Evolutionary conservation across 1,284 basidiomycete genomes (phyloP).

Genomic region (Pyrrhoderma noxium): DNA sequence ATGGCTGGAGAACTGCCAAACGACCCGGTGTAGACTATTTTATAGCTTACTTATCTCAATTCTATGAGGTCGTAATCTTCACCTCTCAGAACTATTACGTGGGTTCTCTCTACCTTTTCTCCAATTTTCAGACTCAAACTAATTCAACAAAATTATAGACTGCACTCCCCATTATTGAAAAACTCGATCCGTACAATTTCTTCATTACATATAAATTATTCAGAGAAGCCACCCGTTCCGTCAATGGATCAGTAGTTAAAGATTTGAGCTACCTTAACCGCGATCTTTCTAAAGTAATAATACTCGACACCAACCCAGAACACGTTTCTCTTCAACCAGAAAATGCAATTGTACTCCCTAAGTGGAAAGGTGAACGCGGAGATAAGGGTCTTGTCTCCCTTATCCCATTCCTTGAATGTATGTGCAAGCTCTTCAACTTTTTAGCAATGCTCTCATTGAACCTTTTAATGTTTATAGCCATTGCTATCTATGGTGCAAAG

Average conservation of each 20-base stretch:
- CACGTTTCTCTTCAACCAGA: conserved; percentile 80
- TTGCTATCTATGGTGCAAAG: conserved; percentile 76
- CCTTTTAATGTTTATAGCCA: conserved; percentile 43
- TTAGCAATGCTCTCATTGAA: conserved; percentile 10
- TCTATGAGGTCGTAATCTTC: conserved; percentile 97
- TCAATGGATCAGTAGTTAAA: conserved; percentile 78
- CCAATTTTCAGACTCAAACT: conserved; percentile 3
- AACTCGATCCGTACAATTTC: conserved; percentile 90
- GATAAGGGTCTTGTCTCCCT: conserved; percentile 83
- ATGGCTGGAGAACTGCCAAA: conserved; percentile 89
- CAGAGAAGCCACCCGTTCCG: conserved; percentile 80
- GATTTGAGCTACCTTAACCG: conserved; percentile 92
- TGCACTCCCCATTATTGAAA: conserved; percentile 84
- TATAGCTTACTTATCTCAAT: conserved; percentile 92
- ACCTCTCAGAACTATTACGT: conserved; percentile 89
- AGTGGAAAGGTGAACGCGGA: conserved; percentile 79
- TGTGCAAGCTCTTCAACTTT: conserved; percentile 25
- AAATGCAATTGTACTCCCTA: conserved; percentile 80
- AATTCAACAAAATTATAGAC: conserved; percentile 44
- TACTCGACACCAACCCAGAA: conserved; percentile 81
- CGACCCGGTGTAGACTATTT: conserved; percentile 98
- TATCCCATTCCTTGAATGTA: conserved; percentile 97
- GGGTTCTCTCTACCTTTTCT: conserved; percentile 28
- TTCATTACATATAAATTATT: conserved; percentile 87
- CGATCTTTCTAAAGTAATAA: conserved; percentile 84